Evolutionary conservation across 257 asterid genomes (phyloP), one percentile per base, ranked within the genome.

Genomic region (Cynanchum wilfordii): DNA sequence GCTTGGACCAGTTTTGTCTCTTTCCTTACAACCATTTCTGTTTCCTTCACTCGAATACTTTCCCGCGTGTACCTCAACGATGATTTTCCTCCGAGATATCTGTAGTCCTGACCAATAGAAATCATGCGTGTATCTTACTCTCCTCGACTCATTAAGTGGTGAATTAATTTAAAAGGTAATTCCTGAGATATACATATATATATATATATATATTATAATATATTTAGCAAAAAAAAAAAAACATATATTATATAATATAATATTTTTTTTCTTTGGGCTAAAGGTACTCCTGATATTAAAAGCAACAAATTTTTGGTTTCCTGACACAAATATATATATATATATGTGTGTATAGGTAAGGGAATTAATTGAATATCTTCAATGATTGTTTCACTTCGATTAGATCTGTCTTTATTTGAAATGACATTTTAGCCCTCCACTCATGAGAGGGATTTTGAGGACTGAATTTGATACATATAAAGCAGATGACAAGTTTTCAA

Each of bases 1-100:
- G 66, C 55, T 59, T 68, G 30, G 76, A 69, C 76, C 71, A 76
- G 57, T 66, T 80, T 84, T 82, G 90, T 84, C 82, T 80, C 66
- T 73, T 79, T 71, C 56, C 66, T 70, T 27, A 54, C 74, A 24
- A 42, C 72, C 56, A 75, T 71, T 36, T 45, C 62, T 49, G 71
- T 71, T 73, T 22, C 25, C 64, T 24, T 75, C 81, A 80, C 80
- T 30, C 85, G 73, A 80, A 66, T 20, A 1, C 3, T 8, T 8
- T n/a, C 2, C 30, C 44, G 20, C 27, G 40, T 16, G 0, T 1
- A 4, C 0, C 0, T 1, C 0, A n/a, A 22, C 6, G 3, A 24
- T 7, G 2, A 5, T 15, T 10, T 0, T 1, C 2, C 2, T 7
- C 20, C 12, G 13, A 45, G 13, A 5, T 3, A 17, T 30, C 52